These are phyloP conservation scores for Curvularia eragrostidis DNA, from an alignment of 2,329 filamentous ascomycete genomes.

Conservation along the genomic window DNA sequence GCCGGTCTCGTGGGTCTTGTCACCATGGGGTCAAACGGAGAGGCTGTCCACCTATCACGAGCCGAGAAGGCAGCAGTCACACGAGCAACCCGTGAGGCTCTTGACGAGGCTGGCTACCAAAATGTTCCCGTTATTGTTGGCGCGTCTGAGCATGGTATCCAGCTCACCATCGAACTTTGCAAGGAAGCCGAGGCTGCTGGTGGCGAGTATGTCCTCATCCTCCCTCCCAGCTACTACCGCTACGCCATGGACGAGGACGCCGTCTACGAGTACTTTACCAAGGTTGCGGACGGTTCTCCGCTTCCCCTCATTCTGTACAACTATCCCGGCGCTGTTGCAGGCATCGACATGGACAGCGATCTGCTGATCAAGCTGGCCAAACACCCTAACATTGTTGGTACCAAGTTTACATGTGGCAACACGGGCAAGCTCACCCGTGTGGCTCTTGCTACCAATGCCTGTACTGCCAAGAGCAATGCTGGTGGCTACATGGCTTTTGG, in stretches of 20 bases:
- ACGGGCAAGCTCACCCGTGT: conserved; percentile 88
- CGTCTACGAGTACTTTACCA: conserved; percentile 74
- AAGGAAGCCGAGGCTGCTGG: conserved; percentile 71
- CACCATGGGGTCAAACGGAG: conserved; percentile 89
- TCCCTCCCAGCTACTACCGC: conserved; percentile 85
- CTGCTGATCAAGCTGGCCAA: conserved; percentile 78
- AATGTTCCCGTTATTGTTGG: conserved; percentile 82
- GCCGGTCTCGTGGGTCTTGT: conserved; percentile 83
- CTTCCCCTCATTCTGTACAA: conserved; percentile 88
- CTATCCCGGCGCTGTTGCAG: conserved; percentile 85
- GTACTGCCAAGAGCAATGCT: conserved; percentile 63
- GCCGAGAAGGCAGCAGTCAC: conserved; percentile 80
- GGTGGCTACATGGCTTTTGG: conserved; percentile 81
- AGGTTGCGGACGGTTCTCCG: conserved; percentile 76
- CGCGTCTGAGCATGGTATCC: conserved; percentile 80
- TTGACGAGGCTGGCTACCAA: conserved; percentile 79
- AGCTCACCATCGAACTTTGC: conserved; percentile 78
- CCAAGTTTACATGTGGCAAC: conserved; percentile 91
- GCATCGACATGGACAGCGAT: conserved; percentile 90
- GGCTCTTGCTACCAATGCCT: conserved; percentile 73
- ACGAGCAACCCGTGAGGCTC: conserved; percentile 77
- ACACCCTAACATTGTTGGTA: conserved; percentile 85
- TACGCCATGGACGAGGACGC: conserved; percentile 76
- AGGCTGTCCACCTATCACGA: conserved; percentile 82
- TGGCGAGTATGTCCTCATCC: conserved; percentile 79